Percentiles rank a stretch among this genome's conserved stretches.
phyloP scores from a whole-genome alignment of 2,329 filamentous ascomycete species.

The Aspergillaceae sp. region DNA sequence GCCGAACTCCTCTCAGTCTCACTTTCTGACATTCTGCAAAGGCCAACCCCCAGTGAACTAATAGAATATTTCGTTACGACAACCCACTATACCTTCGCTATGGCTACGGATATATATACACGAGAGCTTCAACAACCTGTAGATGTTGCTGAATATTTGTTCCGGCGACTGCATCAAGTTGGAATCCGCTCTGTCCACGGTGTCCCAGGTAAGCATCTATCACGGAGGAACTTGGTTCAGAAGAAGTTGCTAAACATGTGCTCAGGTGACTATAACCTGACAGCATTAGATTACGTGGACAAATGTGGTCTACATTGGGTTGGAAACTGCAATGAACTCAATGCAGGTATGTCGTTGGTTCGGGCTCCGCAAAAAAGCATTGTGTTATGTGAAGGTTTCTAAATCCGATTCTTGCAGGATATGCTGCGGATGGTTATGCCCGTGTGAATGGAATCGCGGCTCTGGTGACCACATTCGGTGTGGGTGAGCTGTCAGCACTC shows the following conservation, averaged over 20 bases:
- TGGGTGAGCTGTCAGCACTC: conserved; percentile 58
- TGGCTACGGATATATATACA: conserved; percentile 36
- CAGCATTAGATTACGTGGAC: conserved; percentile 50
- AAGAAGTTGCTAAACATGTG: conserved; percentile 2
- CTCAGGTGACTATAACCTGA: conserved; percentile 58
- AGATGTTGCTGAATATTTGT: conserved; percentile 43
- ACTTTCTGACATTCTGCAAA: background rate
- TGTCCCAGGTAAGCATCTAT: conserved; percentile 42
- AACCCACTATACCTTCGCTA: conserved; percentile 5
- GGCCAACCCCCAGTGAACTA: too few species aligned
- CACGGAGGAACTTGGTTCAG: background rate
- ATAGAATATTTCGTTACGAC: too few species aligned
- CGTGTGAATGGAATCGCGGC: conserved; percentile 62
- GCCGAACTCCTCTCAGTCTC: background rate
- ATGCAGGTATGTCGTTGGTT: conserved; percentile 38
- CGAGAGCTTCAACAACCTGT: conserved; percentile 37
- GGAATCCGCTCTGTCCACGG: conserved; percentile 44
- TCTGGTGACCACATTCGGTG: conserved; percentile 66
- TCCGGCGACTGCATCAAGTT: conserved; percentile 41
- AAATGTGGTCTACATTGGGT: conserved; percentile 50
- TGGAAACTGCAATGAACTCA: conserved; percentile 55
- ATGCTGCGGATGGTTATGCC: conserved; percentile 73
- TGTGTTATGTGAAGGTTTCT: too few species aligned
- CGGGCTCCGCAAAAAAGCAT: background rate
- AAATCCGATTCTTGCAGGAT: conserved; percentile 36